Evolutionary conservation across 2,329 filamentous ascomycete species (phyloP).

Genomic region (Curvularia spicifera): DNA sequence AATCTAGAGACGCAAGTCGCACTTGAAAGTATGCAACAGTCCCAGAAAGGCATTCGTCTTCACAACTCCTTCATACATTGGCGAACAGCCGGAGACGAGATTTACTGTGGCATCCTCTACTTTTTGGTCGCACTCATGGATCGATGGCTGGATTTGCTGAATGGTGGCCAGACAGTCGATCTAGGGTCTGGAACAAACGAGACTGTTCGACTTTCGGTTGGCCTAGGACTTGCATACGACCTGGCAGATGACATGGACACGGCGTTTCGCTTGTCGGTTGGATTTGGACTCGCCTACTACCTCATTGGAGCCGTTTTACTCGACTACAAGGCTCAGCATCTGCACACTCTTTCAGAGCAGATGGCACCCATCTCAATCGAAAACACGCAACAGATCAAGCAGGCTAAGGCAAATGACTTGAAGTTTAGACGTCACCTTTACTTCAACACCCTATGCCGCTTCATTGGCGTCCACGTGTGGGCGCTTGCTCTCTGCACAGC

Average conservation of each 20-base stretch:
- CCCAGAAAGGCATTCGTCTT: constrained; percentile 61
- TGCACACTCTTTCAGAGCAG: constrained; percentile 55
- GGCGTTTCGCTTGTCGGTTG: constrained; percentile 56
- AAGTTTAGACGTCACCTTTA: constrained; percentile 58
- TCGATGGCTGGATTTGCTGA: constrained; percentile 60
- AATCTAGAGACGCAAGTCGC: constrained; percentile 64
- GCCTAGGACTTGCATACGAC: not conserved
- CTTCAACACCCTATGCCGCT: constrained; percentile 58
- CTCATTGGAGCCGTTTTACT: constrained; percentile 63
- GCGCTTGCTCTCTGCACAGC: constrained; percentile 57
- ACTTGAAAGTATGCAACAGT: constrained; percentile 59
- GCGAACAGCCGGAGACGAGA: constrained; percentile 62
- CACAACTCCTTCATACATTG: constrained; percentile 65
- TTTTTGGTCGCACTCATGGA: constrained; percentile 63
- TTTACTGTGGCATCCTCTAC: constrained; percentile 62
- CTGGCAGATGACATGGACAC: constrained; percentile 30
- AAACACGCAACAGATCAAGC: constrained; percentile 52
- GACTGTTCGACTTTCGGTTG: not conserved
- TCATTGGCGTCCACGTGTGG: constrained; percentile 61
- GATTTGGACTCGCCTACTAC: constrained; percentile 65
- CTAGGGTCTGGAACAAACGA: constrained; percentile 18
- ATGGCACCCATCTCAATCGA: constrained; percentile 52
- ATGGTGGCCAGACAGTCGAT: constrained; percentile 53
- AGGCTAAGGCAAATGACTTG: constrained; percentile 54
- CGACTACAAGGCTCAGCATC: constrained; percentile 61